Evolutionary conservation across 108 stramenopile genomes (phyloP).

Genomic region (Aurantiochytrium sp.): DNA sequence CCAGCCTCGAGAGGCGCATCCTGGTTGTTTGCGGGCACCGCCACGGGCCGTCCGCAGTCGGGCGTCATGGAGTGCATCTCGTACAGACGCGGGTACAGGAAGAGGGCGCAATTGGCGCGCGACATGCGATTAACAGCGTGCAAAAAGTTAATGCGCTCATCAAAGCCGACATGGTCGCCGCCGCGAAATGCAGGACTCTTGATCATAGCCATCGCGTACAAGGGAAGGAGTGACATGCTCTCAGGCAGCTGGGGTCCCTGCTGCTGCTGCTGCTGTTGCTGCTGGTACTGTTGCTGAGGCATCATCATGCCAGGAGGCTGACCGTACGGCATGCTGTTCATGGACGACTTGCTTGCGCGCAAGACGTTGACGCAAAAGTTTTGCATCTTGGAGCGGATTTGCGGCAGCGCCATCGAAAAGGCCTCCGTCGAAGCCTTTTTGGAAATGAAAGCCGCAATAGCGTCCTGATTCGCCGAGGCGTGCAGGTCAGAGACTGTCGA

Average conservation of each 20-base stretch:
- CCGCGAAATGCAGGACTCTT: constrained; percentile 93
- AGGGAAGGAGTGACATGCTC: constrained; percentile 71
- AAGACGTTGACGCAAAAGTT: constrained; percentile 50
- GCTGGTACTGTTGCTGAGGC: constrained; percentile 31
- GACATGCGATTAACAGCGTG: constrained; percentile 69
- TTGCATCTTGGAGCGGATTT: constrained; percentile 73
- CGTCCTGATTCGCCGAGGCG: constrained; percentile 66
- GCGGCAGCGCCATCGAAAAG: constrained; percentile 76
- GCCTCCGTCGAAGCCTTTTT: constrained; percentile 83
- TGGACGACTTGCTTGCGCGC: constrained; percentile 28
- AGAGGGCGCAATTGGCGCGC: constrained; percentile 59
- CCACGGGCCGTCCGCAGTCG: constrained; percentile 40
- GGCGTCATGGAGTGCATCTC: constrained; percentile 76
- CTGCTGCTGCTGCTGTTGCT: constrained; percentile 36
- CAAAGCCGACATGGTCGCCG: constrained; percentile 85
- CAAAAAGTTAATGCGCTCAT: constrained; percentile 77
- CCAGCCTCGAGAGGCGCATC: neutral
- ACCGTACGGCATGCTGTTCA: neutral
- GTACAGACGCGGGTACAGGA: constrained; percentile 90
- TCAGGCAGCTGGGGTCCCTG: constrained; percentile 56
- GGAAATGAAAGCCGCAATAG: constrained; percentile 63
- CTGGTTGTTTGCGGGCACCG: constrained; percentile 32
- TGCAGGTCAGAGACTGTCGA: constrained; percentile 64
- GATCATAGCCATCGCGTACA: constrained; percentile 88
- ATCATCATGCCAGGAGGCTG: neutral